Conservation (phyloP, 2,329 filamentous ascomycete genomes). For the Aspergillus novofumigatus region DNA sequence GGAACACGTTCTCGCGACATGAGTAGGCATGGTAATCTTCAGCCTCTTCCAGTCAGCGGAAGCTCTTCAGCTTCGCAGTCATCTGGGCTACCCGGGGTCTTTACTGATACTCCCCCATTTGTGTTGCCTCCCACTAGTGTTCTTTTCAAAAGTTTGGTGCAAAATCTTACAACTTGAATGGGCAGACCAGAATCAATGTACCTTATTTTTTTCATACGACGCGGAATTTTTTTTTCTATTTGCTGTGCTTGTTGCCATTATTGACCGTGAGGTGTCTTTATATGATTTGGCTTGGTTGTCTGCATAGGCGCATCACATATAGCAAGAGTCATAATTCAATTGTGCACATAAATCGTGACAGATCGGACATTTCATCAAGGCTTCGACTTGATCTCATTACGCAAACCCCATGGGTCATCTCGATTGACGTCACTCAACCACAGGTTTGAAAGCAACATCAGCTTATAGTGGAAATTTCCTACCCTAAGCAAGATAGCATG, state of each 20-base stretch:
- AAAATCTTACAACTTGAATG: slow-evolving; percentile 14
- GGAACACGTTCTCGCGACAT: slow-evolving; percentile 10
- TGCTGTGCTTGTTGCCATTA: neutral
- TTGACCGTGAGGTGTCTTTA: neutral
- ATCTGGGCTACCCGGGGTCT: slow-evolving; percentile 31
- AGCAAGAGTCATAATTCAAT: neutral
- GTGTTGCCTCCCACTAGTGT: slow-evolving; percentile 34
- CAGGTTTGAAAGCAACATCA: neutral
- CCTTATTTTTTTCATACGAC: neutral
- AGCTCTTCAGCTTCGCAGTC: slow-evolving; percentile 16
- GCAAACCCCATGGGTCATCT: neutral
- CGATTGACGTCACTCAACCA: neutral
- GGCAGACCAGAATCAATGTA: neutral
- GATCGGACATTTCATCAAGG: neutral
- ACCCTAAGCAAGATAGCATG: neutral
- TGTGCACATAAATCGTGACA: neutral
- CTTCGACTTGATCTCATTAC: neutral
- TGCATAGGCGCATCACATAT: neutral
- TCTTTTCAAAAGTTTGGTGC: slow-evolving; percentile 38
- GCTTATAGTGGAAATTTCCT: neutral
- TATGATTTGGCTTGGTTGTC: neutral
- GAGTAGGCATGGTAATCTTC: neutral
- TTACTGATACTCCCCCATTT: slow-evolving; percentile 37
- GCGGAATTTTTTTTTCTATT: neutral
- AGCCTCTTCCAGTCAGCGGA: neutral